These are phyloP conservation scores for Pogostemon cablin DNA, from an alignment of 257 asterid genomes.

Conservation along the genomic window DNA sequence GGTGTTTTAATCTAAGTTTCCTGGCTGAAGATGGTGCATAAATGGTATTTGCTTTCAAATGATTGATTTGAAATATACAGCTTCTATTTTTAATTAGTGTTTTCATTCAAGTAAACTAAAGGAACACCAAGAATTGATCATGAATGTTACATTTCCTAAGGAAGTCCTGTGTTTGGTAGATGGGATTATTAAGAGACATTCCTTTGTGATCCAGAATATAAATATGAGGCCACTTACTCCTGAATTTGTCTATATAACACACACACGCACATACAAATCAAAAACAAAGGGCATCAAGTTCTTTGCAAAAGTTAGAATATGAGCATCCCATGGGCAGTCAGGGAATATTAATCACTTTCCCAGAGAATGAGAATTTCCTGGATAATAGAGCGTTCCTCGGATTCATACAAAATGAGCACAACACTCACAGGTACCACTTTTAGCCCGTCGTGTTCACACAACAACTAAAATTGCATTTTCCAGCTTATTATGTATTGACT, in stretches of 20 bases:
- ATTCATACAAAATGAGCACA: slow-evolving; percentile 2
- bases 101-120: background rate
- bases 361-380: slow-evolving; percentile 22
- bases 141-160: background rate
- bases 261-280: background rate
- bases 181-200: background rate
- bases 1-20: background rate
- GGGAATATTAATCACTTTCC: background rate
- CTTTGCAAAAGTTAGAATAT: slow-evolving; percentile 5
- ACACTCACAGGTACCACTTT: slow-evolving; percentile 13
- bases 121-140: background rate
- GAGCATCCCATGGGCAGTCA: slow-evolving; percentile 14
- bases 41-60: slow-evolving; percentile 9
- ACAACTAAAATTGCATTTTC: slow-evolving; percentile 23
- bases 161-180: background rate
- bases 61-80: background rate
- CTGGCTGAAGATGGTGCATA: slow-evolving; percentile 1
- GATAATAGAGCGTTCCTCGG: background rate
- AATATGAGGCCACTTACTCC: background rate
- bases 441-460: slow-evolving; percentile 22
- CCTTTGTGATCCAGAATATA: background rate
- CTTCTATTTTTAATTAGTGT: background rate
- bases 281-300: background rate
- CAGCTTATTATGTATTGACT: slow-evolving; percentile 12
- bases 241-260: background rate